phyloP scores from a whole-genome alignment of 2,329 filamentous ascomycete species.

The Teratosphaeria gauchensis region DNA sequence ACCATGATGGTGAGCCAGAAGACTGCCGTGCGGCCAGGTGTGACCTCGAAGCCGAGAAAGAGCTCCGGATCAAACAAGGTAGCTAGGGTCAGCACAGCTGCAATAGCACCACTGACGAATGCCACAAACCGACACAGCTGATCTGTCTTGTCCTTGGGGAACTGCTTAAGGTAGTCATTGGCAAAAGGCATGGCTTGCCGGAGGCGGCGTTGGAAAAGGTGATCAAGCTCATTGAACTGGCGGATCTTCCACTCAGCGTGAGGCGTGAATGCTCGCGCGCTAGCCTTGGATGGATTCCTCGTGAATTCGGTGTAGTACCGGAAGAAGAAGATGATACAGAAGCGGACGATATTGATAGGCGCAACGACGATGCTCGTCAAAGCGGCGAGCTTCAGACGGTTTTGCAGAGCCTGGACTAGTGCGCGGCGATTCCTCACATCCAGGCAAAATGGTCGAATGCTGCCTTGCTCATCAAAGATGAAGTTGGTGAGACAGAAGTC shows the following conservation, averaged over 20 bases:
- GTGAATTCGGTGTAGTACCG: constrained; percentile 97
- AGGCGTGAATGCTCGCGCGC: constrained; percentile 83
- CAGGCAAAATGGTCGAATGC: constrained; percentile 77
- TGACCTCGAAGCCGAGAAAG: constrained; percentile 86
- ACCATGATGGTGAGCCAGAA: constrained; percentile 83
- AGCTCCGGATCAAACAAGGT: constrained; percentile 85
- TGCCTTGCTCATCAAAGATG: constrained; percentile 81
- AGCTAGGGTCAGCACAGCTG: constrained; percentile 72
- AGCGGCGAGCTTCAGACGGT: constrained; percentile 72
- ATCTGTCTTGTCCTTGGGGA: constrained; percentile 88
- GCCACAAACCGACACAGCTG: constrained; percentile 75
- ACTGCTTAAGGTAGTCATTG: constrained; percentile 85
- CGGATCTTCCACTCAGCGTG: constrained; percentile 97
- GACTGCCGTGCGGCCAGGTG: constrained; percentile 74
- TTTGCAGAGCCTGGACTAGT: constrained; percentile 67
- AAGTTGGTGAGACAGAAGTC: constrained; percentile 86
- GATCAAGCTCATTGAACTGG: constrained; percentile 92
- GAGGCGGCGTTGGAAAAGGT: constrained; percentile 79
- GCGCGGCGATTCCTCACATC: constrained; percentile 70
- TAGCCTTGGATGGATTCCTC: constrained; percentile 78
- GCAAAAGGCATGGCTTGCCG: constrained; percentile 95
- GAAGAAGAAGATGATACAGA: constrained; percentile 83
- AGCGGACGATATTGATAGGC: constrained; percentile 78
- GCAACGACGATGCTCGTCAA: constrained; percentile 78
- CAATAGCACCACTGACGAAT: constrained; percentile 78